A percentile compares a stretch with the other conserved stretches of the same genome.
phyloP scores from a whole-genome alignment of 164 flowering plant genomes.

The Annona cherimola region DNA sequence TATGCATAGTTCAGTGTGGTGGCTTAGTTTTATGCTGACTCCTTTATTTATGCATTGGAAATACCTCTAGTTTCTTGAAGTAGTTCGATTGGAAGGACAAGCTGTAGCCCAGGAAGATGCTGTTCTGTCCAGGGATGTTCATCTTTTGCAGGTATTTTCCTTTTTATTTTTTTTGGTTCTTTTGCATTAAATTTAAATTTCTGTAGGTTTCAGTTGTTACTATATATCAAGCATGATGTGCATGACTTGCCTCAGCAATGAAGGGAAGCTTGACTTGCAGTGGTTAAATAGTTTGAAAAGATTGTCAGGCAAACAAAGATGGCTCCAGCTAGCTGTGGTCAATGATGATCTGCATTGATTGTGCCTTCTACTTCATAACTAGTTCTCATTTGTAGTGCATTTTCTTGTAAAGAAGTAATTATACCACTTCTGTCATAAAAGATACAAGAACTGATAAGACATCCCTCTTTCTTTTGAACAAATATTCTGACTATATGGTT shows the following conservation, averaged over 20 bases:
- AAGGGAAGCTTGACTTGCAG: neutral
- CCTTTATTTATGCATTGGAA: neutral
- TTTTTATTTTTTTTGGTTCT: neutral
- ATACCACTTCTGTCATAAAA: no score
- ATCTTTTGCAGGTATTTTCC: conserved; percentile 74
- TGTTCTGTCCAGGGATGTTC: conserved; percentile 69
- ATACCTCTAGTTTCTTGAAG: conserved; percentile 68
- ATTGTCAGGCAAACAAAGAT: neutral
- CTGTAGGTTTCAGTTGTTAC: neutral
- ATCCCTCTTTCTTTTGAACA: no score
- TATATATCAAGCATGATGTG: neutral
- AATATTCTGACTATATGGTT: no score
- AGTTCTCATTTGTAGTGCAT: no score
- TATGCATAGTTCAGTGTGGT: neutral
- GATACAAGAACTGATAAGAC: no score
- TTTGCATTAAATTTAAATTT: neutral
- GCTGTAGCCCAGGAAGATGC: conserved; percentile 72
- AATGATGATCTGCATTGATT: no score
- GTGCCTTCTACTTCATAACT: neutral
- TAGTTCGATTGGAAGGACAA: conserved; percentile 87
- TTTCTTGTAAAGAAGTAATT: no score
- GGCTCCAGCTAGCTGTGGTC: neutral
- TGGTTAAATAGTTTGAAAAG: neutral
- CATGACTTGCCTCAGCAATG: neutral
- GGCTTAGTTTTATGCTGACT: neutral